phyloP scores from a whole-genome alignment of 495 filamentous ascomycete genomes.

The Melanomma pulvis-pyrius region DNA sequence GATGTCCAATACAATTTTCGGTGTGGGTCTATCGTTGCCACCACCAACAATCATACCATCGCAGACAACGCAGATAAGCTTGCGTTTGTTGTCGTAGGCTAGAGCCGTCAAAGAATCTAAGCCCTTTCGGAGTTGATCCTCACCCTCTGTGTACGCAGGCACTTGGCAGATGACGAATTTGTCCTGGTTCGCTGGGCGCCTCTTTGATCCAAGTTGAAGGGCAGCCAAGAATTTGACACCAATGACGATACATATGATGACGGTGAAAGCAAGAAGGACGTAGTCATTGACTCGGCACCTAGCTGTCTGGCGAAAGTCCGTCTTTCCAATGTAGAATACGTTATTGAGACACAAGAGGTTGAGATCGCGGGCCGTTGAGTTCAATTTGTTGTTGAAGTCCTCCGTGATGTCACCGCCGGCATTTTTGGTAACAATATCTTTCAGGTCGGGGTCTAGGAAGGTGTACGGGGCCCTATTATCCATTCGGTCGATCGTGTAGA shows the following conservation, averaged over 20 bases:
- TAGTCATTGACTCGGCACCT: constrained; percentile 89
- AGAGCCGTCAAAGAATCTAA: constrained; percentile 92
- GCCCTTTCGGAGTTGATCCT: constrained; percentile 88
- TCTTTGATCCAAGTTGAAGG: constrained; percentile 90
- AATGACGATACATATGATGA: constrained; percentile 79
- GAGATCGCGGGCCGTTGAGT: constrained; percentile 53
- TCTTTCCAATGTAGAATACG: constrained; percentile 77
- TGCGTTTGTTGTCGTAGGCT: constrained; percentile 96
- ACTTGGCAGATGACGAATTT: constrained; percentile 99
- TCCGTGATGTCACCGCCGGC: constrained; percentile 76
- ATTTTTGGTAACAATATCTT: constrained; percentile 68
- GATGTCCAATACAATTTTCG: constrained; percentile 96
- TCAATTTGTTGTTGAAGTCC: constrained; percentile 57
- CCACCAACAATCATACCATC: constrained; percentile 96
- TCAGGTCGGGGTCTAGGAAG: constrained; percentile 69
- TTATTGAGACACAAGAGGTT: constrained; percentile 79
- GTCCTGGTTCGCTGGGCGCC: constrained; percentile 85
- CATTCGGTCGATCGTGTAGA: constrained; percentile 63
- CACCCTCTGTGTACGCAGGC: constrained; percentile 96
- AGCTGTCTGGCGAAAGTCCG: constrained; percentile 78
- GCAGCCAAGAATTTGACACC: constrained; percentile 89
- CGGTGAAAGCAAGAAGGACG: constrained; percentile 82
- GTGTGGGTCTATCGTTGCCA: constrained; percentile 94
- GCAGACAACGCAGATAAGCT: constrained; percentile 90
- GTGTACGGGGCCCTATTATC: constrained; percentile 57